Evolutionary conservation across 805 yeast genomes (phyloP).

Genomic region (Hemisphaericaspora nanyangensis): DNA sequence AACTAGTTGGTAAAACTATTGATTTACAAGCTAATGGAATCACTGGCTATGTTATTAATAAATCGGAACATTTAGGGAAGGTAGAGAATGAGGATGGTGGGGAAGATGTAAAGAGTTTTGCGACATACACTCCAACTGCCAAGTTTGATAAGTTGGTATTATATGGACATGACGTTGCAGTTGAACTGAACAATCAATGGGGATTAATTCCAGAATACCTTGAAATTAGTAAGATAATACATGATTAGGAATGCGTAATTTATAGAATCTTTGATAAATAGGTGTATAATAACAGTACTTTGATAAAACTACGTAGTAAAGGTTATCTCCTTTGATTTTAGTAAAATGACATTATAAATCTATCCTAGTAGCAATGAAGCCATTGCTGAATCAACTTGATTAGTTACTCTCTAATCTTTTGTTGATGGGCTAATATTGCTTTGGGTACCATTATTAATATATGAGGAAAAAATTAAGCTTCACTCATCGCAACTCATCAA

Average conservation of each 20-base stretch:
- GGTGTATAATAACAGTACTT: background rate
- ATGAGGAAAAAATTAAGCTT: no score
- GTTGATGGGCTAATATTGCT: no score
- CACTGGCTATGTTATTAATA: slow-evolving; percentile 25
- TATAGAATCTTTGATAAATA: background rate
- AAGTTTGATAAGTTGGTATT: slow-evolving; percentile 18
- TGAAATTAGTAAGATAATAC: slow-evolving; percentile 22
- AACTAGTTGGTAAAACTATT: slow-evolving; percentile 22
- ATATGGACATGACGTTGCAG: slow-evolving; percentile 30
- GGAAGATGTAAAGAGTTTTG: slow-evolving; percentile 16
- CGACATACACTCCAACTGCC: slow-evolving; percentile 20
- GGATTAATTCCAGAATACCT: slow-evolving; percentile 25
- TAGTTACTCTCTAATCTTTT: no score
- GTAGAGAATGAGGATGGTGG: slow-evolving; percentile 9
- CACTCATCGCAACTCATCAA: no score
- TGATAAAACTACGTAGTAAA: no score
- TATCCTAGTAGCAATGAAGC: no score
- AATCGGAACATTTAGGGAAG: slow-evolving; percentile 19
- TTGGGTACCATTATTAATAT: no score
- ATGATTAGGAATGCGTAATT: slow-evolving; percentile 8
- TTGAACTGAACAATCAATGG: slow-evolving; percentile 21
- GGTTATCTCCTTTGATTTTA: no score
- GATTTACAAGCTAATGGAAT: slow-evolving; percentile 11
- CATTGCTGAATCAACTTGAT: no score
- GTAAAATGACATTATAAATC: no score